These are phyloP conservation scores for Penicillium coprophilum DNA, from an alignment of 495 filamentous ascomycete species.

Conservation along the genomic window DNA sequence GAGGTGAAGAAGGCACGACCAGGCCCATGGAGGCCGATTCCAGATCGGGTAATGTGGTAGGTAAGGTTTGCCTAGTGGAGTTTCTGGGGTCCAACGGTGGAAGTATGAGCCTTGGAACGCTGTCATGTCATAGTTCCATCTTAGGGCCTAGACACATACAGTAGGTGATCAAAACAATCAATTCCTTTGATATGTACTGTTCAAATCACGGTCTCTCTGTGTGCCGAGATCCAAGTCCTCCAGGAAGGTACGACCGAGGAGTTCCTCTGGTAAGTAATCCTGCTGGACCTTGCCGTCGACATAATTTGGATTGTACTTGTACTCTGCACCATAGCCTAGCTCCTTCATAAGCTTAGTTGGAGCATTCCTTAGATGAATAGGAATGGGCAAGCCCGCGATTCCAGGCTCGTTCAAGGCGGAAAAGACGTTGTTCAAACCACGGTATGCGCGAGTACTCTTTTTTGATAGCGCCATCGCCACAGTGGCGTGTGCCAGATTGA, in stretches of 20 bases:
- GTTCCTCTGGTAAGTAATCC: slow-evolving; percentile 79
- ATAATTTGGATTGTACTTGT: slow-evolving; percentile 96
- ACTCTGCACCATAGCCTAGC: slow-evolving; percentile 82
- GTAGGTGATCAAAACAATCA: background rate
- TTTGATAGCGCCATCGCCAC: slow-evolving; percentile 78
- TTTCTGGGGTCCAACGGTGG: background rate
- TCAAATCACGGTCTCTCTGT: slow-evolving; percentile 65
- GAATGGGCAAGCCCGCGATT: slow-evolving; percentile 74
- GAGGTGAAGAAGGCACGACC: background rate
- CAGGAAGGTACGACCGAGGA: slow-evolving; percentile 70
- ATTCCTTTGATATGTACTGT: background rate
- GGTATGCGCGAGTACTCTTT: slow-evolving; percentile 85
- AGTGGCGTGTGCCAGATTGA: slow-evolving; percentile 83
- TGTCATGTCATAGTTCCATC: background rate
- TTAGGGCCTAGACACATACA: background rate
- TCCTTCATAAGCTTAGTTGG: slow-evolving; percentile 92
- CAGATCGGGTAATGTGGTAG: background rate
- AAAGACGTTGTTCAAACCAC: slow-evolving; percentile 76
- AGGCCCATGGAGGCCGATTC: background rate
- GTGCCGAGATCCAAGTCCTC: slow-evolving; percentile 80
- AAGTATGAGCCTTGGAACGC: background rate
- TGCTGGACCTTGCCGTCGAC: slow-evolving; percentile 80
- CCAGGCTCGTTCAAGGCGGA: slow-evolving; percentile 75
- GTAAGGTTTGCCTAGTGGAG: background rate
- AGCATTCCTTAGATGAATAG: slow-evolving; percentile 86